Evolutionary conservation across 306 rosid genomes (phyloP).

Genomic region (Carpinus fangiana): DNA sequence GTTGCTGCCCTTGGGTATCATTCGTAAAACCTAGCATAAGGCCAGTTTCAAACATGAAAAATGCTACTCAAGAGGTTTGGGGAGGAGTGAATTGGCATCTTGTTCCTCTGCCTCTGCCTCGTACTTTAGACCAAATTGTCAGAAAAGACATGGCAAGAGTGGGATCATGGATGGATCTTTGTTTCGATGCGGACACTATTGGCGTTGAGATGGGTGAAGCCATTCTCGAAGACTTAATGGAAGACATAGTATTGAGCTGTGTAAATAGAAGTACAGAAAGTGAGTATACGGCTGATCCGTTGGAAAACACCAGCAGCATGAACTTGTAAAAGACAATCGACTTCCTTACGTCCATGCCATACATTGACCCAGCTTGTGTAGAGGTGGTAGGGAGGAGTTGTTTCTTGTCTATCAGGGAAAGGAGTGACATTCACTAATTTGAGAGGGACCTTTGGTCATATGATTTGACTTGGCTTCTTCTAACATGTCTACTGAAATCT

Average conservation of each 20-base stretch:
- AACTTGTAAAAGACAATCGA: constrained; percentile 33
- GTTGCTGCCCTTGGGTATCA: constrained; percentile 57
- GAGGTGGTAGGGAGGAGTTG: constrained; percentile 17
- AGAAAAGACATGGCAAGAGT: constrained; percentile 72
- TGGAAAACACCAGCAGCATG: constrained; percentile 28
- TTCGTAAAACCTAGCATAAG: constrained; percentile 46
- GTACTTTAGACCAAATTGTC: constrained; percentile 77
- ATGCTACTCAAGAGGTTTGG: constrained; percentile 47
- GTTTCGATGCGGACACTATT: constrained; percentile 59
- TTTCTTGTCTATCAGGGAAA: constrained; percentile 13
- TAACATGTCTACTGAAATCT: constrained; percentile 33
- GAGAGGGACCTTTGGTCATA: constrained; percentile 22
- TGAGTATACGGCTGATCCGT: constrained; percentile 23
- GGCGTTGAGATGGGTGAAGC: constrained; percentile 70
- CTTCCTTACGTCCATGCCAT: constrained; percentile 25
- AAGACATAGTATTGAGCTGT: constrained; percentile 61
- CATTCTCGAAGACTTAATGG: constrained; percentile 73
- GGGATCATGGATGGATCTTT: constrained; percentile 75
- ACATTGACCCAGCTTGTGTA: constrained; percentile 20
- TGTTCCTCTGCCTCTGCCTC: constrained; percentile 65
- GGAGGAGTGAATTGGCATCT: constrained; percentile 78
- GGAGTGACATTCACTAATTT: background rate
- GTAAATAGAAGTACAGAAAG: constrained; percentile 32
- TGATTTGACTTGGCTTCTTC: constrained; percentile 30
- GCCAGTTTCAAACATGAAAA: constrained; percentile 47